Evolutionary conservation across 768 basidiomycete genomes (phyloP).

Genomic region (Phanerochaete sordida): DNA sequence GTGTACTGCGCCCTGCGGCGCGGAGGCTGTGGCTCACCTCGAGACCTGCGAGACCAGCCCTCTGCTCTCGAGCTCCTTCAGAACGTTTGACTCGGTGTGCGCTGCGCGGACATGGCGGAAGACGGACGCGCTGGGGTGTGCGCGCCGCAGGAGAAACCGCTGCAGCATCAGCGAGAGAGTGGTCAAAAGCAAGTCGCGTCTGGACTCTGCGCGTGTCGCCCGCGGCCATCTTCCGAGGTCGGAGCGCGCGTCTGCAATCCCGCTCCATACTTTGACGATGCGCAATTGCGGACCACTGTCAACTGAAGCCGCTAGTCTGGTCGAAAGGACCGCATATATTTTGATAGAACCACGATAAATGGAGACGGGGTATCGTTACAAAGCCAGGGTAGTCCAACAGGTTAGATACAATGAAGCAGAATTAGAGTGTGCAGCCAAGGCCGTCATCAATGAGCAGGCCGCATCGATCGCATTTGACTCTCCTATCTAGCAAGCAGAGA

Average conservation of each 20-base stretch:
- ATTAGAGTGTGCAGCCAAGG: not conserved
- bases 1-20: too few species aligned
- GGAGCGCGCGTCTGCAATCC: not conserved
- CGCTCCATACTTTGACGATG: too few species aligned
- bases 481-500: slow-evolving; percentile 71
- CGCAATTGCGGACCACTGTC: too few species aligned
- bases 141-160: not conserved
- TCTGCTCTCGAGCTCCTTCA: slow-evolving; percentile 8
- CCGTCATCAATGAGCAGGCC: slow-evolving; percentile 33
- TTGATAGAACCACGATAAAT: not conserved
- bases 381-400: not conserved
- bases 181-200: not conserved
- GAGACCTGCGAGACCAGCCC: slow-evolving; percentile 13
- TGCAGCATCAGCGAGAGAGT: not conserved
- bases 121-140: not conserved
- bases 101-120: not conserved
- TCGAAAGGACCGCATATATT: not conserved
- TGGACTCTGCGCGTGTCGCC: not conserved
- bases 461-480: slow-evolving; percentile 59
- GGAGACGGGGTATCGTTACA: not conserved
- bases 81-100: slow-evolving; percentile 5
- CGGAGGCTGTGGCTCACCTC: slow-evolving; percentile 9
- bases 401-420: not conserved
- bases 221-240: too few species aligned
- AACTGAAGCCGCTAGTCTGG: too few species aligned